Conservation (phyloP, 2,329 filamentous ascomycete genomes). For the Clonostachys rosea region DNA sequence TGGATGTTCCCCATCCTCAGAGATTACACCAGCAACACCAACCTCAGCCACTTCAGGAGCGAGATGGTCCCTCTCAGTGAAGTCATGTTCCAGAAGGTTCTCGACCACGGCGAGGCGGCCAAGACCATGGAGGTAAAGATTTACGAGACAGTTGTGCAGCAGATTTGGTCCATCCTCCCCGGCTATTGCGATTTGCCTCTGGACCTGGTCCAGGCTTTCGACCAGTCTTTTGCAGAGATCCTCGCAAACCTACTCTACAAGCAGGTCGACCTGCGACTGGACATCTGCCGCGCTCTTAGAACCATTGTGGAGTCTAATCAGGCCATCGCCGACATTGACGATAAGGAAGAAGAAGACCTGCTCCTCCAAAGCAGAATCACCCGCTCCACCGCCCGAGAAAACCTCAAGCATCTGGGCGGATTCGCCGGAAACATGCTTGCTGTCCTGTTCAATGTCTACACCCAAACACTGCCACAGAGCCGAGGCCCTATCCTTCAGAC, state of each 20-base stretch:
- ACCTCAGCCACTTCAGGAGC: conserved; percentile 75
- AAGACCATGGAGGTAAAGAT: conserved; percentile 98
- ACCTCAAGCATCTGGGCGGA: conserved; percentile 72
- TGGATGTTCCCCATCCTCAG: conserved; percentile 93
- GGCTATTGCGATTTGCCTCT: conserved; percentile 93
- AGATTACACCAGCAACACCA: conserved; percentile 85
- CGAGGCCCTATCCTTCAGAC: conserved; percentile 88
- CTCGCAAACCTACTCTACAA: conserved; percentile 89
- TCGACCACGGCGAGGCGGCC: conserved; percentile 75
- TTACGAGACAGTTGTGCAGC: conserved; percentile 91
- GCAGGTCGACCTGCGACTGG: conserved; percentile 79
- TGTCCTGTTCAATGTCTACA: conserved; percentile 98
- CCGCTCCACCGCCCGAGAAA: conserved; percentile 70
- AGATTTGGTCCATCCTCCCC: conserved; percentile 90
- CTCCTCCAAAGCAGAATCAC: conserved; percentile 75
- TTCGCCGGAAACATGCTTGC: conserved; percentile 88
- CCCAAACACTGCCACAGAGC: conserved; percentile 88
- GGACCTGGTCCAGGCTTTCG: conserved; percentile 72
- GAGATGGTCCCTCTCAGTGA: conserved; percentile 90
- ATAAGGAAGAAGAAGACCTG: conserved; percentile 65
- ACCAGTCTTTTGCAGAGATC: conserved; percentile 85
- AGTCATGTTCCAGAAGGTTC: conserved; percentile 79
- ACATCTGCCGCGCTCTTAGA: conserved; percentile 83
- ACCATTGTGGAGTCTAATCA: conserved; percentile 90
- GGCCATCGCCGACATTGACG: conserved; percentile 66